phyloP scores from a whole-genome alignment of 331 rosid species.

The Rhamnella rubrinervis region DNA sequence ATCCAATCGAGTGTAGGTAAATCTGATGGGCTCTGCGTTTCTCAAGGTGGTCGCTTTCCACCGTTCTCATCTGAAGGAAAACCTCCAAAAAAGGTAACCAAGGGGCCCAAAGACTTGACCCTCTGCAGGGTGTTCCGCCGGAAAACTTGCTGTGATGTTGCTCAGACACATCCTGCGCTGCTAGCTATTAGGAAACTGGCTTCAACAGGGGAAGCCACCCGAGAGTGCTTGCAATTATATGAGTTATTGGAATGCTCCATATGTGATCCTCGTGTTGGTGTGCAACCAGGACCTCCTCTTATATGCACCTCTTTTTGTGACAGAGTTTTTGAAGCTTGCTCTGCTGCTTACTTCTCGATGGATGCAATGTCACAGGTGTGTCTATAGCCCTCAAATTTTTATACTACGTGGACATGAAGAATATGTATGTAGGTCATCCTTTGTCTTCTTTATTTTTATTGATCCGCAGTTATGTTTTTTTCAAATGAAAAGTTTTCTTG shows the following conservation, averaged over 20 bases:
- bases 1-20: constrained; percentile 43
- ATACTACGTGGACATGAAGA: not conserved
- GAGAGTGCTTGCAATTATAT: constrained; percentile 85
- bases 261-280: constrained; percentile 83
- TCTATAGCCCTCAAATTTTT: not conserved
- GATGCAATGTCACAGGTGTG: constrained; percentile 81
- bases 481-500: no score
- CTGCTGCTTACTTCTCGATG: constrained; percentile 85
- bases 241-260: constrained; percentile 93
- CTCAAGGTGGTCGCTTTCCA: constrained; percentile 88
- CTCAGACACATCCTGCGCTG: constrained; percentile 83
- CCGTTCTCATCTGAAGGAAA: constrained; percentile 72
- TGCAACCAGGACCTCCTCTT: constrained; percentile 77
- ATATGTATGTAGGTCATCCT: not conserved
- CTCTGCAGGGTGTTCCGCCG: constrained; percentile 81
- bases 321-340: constrained; percentile 68
- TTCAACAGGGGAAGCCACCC: constrained; percentile 79
- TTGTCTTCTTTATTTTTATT: not conserved
- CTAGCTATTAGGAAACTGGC: constrained; percentile 75
- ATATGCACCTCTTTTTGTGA: constrained; percentile 79
- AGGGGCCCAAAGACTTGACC: constrained; percentile 75
- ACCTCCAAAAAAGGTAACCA: constrained; percentile 56
- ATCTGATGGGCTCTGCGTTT: constrained; percentile 62
- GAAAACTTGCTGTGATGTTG: constrained; percentile 77
- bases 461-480: no score